Evolutionary conservation across 345 rosid genomes (phyloP).

Genomic region (Cardamine resedifolia): DNA sequence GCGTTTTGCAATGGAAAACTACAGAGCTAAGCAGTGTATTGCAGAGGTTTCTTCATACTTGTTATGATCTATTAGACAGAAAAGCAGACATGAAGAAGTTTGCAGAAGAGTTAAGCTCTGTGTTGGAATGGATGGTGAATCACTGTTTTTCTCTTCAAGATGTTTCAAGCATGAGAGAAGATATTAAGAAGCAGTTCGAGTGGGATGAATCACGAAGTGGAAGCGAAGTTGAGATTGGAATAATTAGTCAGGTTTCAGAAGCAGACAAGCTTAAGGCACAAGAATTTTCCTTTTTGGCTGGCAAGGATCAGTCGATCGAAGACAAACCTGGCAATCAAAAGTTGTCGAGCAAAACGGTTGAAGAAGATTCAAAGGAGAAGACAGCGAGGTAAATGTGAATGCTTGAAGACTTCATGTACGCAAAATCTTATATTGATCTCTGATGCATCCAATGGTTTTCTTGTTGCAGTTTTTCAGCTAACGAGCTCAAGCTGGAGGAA

Average conservation of each 20-base stretch:
- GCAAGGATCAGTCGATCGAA: constrained; percentile 25
- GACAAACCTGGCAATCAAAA: constrained; percentile 26
- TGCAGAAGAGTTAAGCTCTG: constrained; percentile 52
- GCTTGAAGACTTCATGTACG: constrained; percentile 38
- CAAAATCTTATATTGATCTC: constrained; percentile 4
- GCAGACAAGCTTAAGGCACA: constrained; percentile 34
- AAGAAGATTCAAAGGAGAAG: constrained; percentile 40
- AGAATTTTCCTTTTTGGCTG: constrained; percentile 17
- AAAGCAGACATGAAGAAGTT: constrained; percentile 62
- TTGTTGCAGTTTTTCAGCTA: constrained; percentile 51
- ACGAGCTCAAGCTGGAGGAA: constrained; percentile 48
- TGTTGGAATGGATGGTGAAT: constrained; percentile 82
- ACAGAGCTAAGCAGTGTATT: constrained; percentile 59
- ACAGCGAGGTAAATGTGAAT: constrained; percentile 34
- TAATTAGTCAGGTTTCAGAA: constrained; percentile 40
- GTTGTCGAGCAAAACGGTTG: constrained; percentile 31
- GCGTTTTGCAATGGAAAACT: constrained; percentile 87
- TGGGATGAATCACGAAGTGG: constrained; percentile 73
- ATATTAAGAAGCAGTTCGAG: constrained; percentile 58
- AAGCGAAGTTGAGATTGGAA: constrained; percentile 59
- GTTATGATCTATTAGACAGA: constrained; percentile 60
- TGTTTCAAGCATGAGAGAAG: constrained; percentile 87
- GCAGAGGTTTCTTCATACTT: constrained; percentile 61
- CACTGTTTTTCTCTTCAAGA: constrained; percentile 93
- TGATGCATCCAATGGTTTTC: constrained; percentile 27